phyloP scores from a whole-genome alignment of 2,329 filamentous ascomycete genomes.

The Sarocladium oryzae region DNA sequence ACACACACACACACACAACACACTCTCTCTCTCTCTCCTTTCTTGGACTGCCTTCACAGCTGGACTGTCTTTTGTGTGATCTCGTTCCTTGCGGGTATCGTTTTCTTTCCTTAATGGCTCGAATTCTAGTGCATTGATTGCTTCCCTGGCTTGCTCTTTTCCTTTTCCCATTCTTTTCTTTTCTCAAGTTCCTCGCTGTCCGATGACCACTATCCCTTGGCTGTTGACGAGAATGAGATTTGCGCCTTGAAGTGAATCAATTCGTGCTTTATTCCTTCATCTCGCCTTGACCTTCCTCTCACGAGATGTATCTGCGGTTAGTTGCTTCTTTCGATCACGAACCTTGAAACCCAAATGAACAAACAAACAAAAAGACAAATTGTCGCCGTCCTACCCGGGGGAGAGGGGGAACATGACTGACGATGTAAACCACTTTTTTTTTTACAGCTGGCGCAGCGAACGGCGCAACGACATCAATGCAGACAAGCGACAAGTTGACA shows the following conservation, averaged over 20 bases:
- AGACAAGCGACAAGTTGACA: neutral
- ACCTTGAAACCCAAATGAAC: too few species aligned
- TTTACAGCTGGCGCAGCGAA: constrained; percentile 1
- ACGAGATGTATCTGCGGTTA: constrained; percentile 6
- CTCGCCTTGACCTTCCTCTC: too few species aligned
- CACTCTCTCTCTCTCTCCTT: neutral
- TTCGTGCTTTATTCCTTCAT: too few species aligned
- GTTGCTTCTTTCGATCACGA: too few species aligned
- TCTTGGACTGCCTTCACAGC: too few species aligned
- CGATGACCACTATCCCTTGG: neutral
- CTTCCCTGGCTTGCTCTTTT: neutral
- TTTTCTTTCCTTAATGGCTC: neutral
- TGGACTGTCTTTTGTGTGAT: constrained; percentile 1
- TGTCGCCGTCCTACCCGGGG: too few species aligned
- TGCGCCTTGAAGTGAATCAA: neutral
- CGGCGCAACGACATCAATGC: neutral
- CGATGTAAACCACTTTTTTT: too few species aligned
- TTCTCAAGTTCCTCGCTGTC: neutral
- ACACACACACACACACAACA: too few species aligned
- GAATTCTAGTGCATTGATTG: too few species aligned
- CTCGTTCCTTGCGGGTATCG: too few species aligned
- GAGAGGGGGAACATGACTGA: neutral
- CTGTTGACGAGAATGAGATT: constrained; percentile 5
- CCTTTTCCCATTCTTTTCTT: too few species aligned
- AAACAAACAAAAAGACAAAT: too few species aligned